Evolutionary conservation across 257 asterid genomes (phyloP).

Genomic region (Forsythia viridissima): DNA sequence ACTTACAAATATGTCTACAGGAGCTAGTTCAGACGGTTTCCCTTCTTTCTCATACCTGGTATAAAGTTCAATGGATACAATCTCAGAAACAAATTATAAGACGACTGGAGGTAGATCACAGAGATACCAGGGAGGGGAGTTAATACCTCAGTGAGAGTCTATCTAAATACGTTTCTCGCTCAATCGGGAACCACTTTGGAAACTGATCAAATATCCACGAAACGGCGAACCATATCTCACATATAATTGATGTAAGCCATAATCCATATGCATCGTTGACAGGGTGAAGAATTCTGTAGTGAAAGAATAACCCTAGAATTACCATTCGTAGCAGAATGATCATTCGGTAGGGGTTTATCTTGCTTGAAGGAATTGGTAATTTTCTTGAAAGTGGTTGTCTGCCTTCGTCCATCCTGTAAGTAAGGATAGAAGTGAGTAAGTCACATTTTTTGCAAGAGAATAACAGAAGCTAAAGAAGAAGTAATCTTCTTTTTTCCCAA

Average conservation of each 20-base stretch:
- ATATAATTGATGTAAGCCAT: slow-evolving; percentile 89
- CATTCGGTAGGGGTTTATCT: slow-evolving; percentile 85
- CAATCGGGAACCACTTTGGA: slow-evolving; percentile 91
- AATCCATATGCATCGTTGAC: slow-evolving; percentile 88
- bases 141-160: slow-evolving; percentile 79
- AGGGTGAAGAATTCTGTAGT: slow-evolving; percentile 86
- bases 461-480: slow-evolving; percentile 5
- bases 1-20: slow-evolving; percentile 85
- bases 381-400: slow-evolving; percentile 96
- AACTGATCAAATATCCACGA: slow-evolving; percentile 94
- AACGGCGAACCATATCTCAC: slow-evolving; percentile 96
- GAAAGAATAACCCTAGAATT: slow-evolving; percentile 81
- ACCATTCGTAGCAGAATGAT: slow-evolving; percentile 77
- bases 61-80: slow-evolving; percentile 20
- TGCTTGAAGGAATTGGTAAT: slow-evolving; percentile 85
- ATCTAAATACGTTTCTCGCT: slow-evolving; percentile 88
- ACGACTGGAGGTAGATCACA: not conserved
- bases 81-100: slow-evolving; percentile 8
- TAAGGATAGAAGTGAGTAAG: slow-evolving; percentile 4
- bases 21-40: slow-evolving; percentile 83
- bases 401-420: slow-evolving; percentile 94
- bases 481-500: slow-evolving; percentile 5
- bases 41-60: slow-evolving; percentile 95
- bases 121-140: not conserved
- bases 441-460: not conserved